A percentile compares a stretch with the other conserved stretches of the same genome.
Conservation (phyloP, 164 flowering plant genomes). For the Vitis riparia region DNA sequence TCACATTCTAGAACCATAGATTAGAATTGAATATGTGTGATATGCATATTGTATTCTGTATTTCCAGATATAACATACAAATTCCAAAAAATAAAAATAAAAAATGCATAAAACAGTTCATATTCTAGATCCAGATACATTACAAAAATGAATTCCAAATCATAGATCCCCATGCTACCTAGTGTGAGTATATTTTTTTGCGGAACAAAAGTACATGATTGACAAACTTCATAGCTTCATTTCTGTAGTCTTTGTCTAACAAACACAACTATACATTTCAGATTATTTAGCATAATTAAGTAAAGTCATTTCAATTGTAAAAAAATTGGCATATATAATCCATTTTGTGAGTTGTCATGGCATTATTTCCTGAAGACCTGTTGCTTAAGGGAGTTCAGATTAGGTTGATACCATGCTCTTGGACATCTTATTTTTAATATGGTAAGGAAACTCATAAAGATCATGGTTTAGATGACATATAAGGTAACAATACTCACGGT, state of each 20-base stretch:
- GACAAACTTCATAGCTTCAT: not conserved
- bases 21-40: too few relatives aligned
- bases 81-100: too few relatives aligned
- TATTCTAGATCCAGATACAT: not conserved
- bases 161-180: not conserved
- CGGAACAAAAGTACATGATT: not conserved
- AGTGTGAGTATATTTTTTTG: not conserved
- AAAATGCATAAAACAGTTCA: too few relatives aligned
- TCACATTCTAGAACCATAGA: too few relatives aligned
- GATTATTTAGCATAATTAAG: not conserved
- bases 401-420: not conserved
- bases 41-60: too few relatives aligned
- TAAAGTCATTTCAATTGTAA: not conserved
- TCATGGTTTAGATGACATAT: not conserved
- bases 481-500: conserved; percentile 54
- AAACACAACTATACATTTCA: not conserved
- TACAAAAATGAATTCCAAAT: not conserved
- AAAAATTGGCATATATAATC: not conserved
- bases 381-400: not conserved
- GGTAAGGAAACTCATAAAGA: too few relatives aligned
- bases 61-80: too few relatives aligned
- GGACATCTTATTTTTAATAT: too few relatives aligned
- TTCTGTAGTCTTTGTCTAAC: not conserved
- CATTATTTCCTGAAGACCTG: too few relatives aligned
- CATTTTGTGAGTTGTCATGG: too few relatives aligned